Percentiles rank a stretch among this genome's conserved stretches.
Conservation (phyloP, 371 early-diverging fungal species). For the Synchytrium microbalum region DNA sequence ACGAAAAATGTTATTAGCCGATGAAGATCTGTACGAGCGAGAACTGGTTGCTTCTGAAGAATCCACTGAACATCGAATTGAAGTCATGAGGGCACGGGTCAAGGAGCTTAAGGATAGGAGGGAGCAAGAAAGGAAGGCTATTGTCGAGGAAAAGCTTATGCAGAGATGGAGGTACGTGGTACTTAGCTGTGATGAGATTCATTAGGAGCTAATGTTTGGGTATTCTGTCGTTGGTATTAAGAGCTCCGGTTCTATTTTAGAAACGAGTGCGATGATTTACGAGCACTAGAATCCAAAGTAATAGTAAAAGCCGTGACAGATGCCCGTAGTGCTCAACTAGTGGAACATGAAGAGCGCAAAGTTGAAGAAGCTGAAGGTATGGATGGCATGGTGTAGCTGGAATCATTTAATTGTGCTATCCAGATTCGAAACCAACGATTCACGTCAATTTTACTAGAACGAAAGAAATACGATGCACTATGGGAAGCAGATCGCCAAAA, state of each 20-base stretch:
- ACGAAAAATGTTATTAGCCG: slow-evolving; percentile 21
- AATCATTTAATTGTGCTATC: no score
- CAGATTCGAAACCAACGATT: no score
- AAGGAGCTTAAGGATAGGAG: slow-evolving; percentile 27
- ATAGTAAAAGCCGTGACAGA: slow-evolving; percentile 27
- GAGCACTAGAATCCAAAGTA: slow-evolving; percentile 29
- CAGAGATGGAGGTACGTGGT: slow-evolving; percentile 37
- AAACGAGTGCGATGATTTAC: slow-evolving; percentile 42
- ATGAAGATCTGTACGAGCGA: slow-evolving; percentile 22
- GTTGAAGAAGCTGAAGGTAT: slow-evolving; percentile 19
- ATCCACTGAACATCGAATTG: slow-evolving; percentile 28
- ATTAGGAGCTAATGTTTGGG: background rate
- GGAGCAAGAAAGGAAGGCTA: slow-evolving; percentile 34
- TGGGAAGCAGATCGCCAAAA: slow-evolving; percentile 43
- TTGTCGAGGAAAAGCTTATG: slow-evolving; percentile 39
- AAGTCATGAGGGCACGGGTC: slow-evolving; percentile 32
- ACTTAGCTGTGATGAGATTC: slow-evolving; percentile 1
- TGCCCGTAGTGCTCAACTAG: slow-evolving; percentile 31
- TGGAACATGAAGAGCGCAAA: slow-evolving; percentile 23
- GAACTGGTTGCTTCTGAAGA: slow-evolving; percentile 24
- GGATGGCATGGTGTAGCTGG: no score
- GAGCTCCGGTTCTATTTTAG: slow-evolving; percentile 14
- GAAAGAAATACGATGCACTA: slow-evolving; percentile 31
- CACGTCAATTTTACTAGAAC: slow-evolving; percentile 29
- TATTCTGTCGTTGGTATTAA: slow-evolving; percentile 6